Base-by-base conservation (phyloP, 2,329 filamentous ascomycete genomes). In the Pyrenochaeta sp. region DNA sequence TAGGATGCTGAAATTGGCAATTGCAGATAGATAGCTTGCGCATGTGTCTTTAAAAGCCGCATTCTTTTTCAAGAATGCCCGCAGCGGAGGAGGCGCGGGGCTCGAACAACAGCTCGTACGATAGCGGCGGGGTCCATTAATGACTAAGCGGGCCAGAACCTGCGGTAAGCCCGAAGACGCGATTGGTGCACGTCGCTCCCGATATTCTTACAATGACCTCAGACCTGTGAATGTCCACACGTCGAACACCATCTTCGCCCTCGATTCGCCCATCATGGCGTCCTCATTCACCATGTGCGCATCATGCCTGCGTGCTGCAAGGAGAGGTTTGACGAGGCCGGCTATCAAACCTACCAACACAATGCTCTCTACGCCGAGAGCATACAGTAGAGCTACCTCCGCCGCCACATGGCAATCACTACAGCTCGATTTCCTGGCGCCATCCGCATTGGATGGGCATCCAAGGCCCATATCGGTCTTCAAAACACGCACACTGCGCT, bases 371-470 rank as follows among this genome's bases (percentile, higher is more conserved):
- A 28, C 64, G 2, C 43, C 59, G 22, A 58, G 68, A 59, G 47
- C 68, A 30, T 75, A 68, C 59, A 69, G 50, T 55, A 68, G 51
- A 39, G 44, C 64, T 34, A 30, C 54, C 24, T 49, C 61, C 37
- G 42, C 67, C 62, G 66, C 72, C 65, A 67, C 70, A 27, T 39
- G 62, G 9, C 68, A 45, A 24, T 61, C 69, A 22, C 52, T 71
- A 8, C 71, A 69, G 46, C 73, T 73, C 60, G 68, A 76, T 56
- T 75, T 76, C 58, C 71, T 76, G 34, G 66, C 69, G 10, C 73
- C 73, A 2, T 67, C 66, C 27, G 48, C 55, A 22, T 30, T 51
- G 10, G 50, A 45, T 2, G 42, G 9, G 25, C 7, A 51, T 34
- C 25, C 44, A 36, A 47, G 39, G 10, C 39, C 39, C 19, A 25